Evolutionary conservation across 2,329 filamentous ascomycete species (phyloP), one percentile per base, ranked within the genome.

Genomic region (Sclerotinia minor): DNA sequence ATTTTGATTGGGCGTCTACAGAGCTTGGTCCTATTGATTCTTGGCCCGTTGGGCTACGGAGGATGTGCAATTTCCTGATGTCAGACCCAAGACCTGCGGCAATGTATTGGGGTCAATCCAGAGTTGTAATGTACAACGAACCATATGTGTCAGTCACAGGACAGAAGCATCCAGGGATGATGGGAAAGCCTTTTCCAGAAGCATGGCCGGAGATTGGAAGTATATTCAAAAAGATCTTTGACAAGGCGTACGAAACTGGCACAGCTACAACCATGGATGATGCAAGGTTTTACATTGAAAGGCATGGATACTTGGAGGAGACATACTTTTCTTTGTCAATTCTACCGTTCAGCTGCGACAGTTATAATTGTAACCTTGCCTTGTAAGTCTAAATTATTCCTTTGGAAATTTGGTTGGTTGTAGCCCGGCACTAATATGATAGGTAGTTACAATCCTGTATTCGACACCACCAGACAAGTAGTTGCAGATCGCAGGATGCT

Each of bases 1-100:
- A 72, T 17, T 74, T 81, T 8, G 77, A 83, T 68, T 84, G 82
- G 81, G 73, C 71, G 9, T 72, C 73, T 7, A 82, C 81, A 0
- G 75, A 77, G 5, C 70, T 83, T 1, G 65, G 65, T 4, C 7
- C 65, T 7, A 61, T 61, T 29, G 38, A 54, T 53, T 67, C 55
- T 44, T 96, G 92, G 91, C 81, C 85, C 0, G 79, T 85, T 38
- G 90, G 93, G 73, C 79, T 95, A 59, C 85, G 92, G 64, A 86
- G 87, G 70, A 92, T 94, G 88, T 89, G 90, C 64, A 94, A 94
- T 76, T 79, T 94, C 54, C 87, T 96, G 72, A 93, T 95, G 90
- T 89, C 86, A n/a, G 90, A 86, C 69, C 90, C 90, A 13, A 87
- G 92, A 74, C 89, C 90, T 1, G 87, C 88, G 6, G 88, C 89